Evolutionary conservation across 1,139 yeast species (phyloP).

Genomic region (Geotrichum klebahnii): DNA sequence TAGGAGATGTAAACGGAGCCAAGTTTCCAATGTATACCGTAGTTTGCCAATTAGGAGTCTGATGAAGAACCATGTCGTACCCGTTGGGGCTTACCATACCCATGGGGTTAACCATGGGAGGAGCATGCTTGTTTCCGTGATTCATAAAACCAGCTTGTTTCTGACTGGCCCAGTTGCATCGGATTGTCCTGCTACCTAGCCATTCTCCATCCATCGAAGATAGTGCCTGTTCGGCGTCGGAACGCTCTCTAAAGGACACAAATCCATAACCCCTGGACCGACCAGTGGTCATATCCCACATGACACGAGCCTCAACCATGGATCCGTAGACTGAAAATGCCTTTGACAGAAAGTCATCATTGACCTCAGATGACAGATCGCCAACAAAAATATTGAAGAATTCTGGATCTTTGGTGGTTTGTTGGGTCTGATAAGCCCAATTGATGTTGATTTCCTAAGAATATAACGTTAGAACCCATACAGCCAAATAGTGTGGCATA

Average conservation of each 20-base stretch:
- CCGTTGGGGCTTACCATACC: constrained; percentile 20
- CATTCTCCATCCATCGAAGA: constrained; percentile 69
- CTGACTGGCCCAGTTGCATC: constrained; percentile 89
- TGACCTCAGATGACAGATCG: constrained; percentile 76
- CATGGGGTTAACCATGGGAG: constrained; percentile 25
- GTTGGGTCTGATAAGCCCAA: constrained; percentile 80
- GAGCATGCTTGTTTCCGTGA: constrained; percentile 18
- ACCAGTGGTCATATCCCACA: constrained; percentile 97
- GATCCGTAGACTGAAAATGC: constrained; percentile 61
- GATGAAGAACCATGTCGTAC: constrained; percentile 25
- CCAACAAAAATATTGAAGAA: constrained; percentile 80
- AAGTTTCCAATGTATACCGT: constrained; percentile 85
- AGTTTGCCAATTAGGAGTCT: constrained; percentile 68
- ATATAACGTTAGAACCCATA: constrained; percentile 27
- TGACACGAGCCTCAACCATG: constrained; percentile 79
- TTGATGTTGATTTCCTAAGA: constrained; percentile 62
- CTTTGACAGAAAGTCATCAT: constrained; percentile 63
- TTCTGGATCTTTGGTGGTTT: constrained; percentile 48
- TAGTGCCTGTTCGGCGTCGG: constrained; percentile 73
- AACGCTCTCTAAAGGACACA: constrained; percentile 65
- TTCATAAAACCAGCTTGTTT: constrained; percentile 35
- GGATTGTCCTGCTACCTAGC: constrained; percentile 68
- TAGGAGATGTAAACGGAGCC: constrained; percentile 69
- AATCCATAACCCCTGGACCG: constrained; percentile 90
- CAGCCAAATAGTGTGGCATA: neutral